Base-by-base conservation (phyloP, 176 grass and related monocot species). In the Musa beccarii region DNA sequence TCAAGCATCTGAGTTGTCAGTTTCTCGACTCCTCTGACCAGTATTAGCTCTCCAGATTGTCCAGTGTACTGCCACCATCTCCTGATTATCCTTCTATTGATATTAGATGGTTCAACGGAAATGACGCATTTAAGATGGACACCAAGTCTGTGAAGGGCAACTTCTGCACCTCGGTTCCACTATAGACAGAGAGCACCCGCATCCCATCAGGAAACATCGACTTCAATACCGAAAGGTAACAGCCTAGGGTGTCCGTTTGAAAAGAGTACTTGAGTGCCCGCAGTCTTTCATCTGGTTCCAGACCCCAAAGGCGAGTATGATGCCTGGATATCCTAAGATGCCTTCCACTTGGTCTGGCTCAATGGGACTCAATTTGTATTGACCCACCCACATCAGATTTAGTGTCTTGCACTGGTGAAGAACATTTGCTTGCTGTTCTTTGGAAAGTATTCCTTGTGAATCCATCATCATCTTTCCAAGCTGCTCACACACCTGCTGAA, bases 361-460 rank as follows among this genome's bases (percentile, higher is more conserved):
- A 53, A 93, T 77, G 56, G 85, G 75, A 11, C 75, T 82, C 80
- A 97, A 75, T 75, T 71, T 91, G 23, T 75, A 72, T 9, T 79
- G 52, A 3, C 82, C 88, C 15, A 80, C 82, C 94, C 94, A 93
- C 2, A 98, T 80, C 54, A 98, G 82, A 67, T 98, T 93, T 12
- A 76, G 79, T 10, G 15, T 11, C 24, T 84, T 87, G 63, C 90
- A 91, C 8, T 98, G 86, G 20, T 93, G 79, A 51, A 85, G 22
- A 65, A 93, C 80, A 49, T 85, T 66, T 1, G 49, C 50, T 23
- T 82, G 66, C 53, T 54, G 86, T 80, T 81, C 80, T 66, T 78
- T 25, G 2, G 90, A 89, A 63, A 86, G 68, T 10, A 74, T 65
- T 81, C 87, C 87, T 63, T 69, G 53, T 2, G 88, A 93, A 68